Base-by-base conservation (phyloP, 768 basidiomycete genomes). In the Lepiota subincarnata region DNA sequence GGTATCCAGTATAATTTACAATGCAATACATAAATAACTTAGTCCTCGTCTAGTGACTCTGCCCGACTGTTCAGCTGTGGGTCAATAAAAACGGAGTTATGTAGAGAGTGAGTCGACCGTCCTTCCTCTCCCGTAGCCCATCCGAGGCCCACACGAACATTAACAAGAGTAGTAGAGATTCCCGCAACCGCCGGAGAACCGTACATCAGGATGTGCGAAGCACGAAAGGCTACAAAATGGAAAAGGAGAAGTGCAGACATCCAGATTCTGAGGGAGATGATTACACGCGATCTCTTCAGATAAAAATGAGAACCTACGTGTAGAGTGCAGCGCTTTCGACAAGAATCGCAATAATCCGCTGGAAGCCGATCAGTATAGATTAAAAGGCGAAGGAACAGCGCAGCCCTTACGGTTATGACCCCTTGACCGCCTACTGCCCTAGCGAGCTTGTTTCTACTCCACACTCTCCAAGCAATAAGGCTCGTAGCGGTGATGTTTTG, bases 131-230 rank as follows among this genome's bases (percentile, higher is more conserved):
- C 31, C 31, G 31, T 31, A 11, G 43, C 42, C 26, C 52, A 46
- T 3, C 43, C 52, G 14, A 55, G 42, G 19, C 48, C 48, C 13
- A 50, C 54, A 4, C 54, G 47, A 12, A 55, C 48, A 28, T 55
- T 55, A 37, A 55, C 49, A 5, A 55, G 38, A 24, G 34, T 55
- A 11, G 43, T 20, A 11, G 48, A 34, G 14, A 55, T 55, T 11
- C 54, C 54, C 8, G 46, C 31, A 8, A 50, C 26, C 11, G n/a
- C 40, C 11, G 54, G 39, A 10, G 28, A 12, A 35, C 50, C 20
- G 13, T 28, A 42, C 12, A 51, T 10, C 18, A 51, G 2, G 5
- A 35, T 18, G 14, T 31, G 24, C 16, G 50, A 41, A 13, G 16
- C 50, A 42, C 3, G 1, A 2, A 1, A 18, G 8, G 31, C 31